Evolutionary conservation across 2,329 filamentous ascomycete species (phyloP), one percentile per base, ranked within the genome.

Genomic region (Bertia moriformis): DNA sequence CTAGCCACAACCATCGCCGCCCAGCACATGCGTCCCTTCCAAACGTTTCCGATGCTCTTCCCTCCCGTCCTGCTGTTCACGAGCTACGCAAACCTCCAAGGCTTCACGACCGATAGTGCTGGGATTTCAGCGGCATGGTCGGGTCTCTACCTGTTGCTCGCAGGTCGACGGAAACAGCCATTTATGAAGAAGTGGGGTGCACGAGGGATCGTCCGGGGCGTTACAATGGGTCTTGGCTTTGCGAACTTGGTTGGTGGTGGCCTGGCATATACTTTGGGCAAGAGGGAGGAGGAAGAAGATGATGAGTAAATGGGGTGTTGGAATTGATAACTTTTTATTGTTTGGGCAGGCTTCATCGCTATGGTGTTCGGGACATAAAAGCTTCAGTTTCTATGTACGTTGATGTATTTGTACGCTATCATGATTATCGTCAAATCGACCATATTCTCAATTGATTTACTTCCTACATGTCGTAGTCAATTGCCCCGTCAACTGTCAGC

Each of bases 81-180:
- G 40, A 67, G 63, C 51, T 77, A 76, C 56, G 63, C 73, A 49
- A 73, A 73, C 52, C 63, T 77, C 4, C 68, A 71, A 15, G 71
- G 71, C 42, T 73, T 69, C 57, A 65, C 64, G 43, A 71, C 67
- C 39, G 71, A 72, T 50, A 63, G 63, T 41, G 72, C 71, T 2
- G 72, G 69, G 38, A 56, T 75, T 41, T 63, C 67, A 0, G 67
- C 67, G 39, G 69, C 71, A 14, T 69, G 68, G 57, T 71, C 67
- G 35, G 71, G 71, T 19, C 59, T 74, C 14, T 77, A 77, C 51
- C 64, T 66, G 3, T 55, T 76, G 27, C 57, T 75, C 38, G 69
- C 71, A 1, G 52, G 71, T 43, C 65, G 71, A 3, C 55, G 63
- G 33, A 56, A 66, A 15, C 61, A 62, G 47, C 44, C 52, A 30